A percentile compares a stretch with the other conserved stretches of the same genome.
phyloP scores from a whole-genome alignment of 73 alveolate genomes.

The Symbiodinium pilosum region DNA sequence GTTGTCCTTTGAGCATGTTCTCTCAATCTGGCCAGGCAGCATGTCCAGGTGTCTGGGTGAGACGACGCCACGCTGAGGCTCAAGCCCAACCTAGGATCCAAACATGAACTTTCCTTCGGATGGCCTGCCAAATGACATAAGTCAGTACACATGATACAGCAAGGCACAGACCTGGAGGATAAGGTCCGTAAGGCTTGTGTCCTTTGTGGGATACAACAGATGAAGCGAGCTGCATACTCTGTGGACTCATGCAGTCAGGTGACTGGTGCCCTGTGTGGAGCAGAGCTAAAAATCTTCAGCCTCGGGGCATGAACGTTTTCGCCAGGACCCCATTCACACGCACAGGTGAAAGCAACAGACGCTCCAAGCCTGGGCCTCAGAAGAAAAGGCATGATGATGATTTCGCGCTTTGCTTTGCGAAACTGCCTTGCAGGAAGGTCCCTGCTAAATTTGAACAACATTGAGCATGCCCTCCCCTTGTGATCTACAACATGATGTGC shows the following conservation, averaged over 20 bases:
- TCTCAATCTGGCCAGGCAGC: not conserved
- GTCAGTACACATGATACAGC: too few species aligned
- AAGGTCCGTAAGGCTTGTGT: not conserved
- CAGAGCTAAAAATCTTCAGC: not conserved
- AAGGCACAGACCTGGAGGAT: not conserved
- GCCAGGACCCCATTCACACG: too few species aligned
- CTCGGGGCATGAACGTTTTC: not conserved
- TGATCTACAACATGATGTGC: not conserved
- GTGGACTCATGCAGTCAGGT: not conserved
- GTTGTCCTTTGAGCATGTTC: not conserved
- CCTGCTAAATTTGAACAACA: not conserved
- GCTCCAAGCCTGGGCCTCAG: conserved; percentile 12
- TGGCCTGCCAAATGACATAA: too few species aligned
- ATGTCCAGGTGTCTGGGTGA: not conserved
- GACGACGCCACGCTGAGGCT: not conserved
- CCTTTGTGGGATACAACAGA: not conserved
- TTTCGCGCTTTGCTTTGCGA: not conserved
- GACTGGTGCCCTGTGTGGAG: not conserved
- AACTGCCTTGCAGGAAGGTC: not conserved
- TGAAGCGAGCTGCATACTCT: too few species aligned
- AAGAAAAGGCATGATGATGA: not conserved
- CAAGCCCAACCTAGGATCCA: not conserved
- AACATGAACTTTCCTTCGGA: not conserved
- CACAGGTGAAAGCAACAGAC: too few species aligned
- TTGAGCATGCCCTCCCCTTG: not conserved